A percentile compares a stretch with the other conserved stretches of the same genome.
phyloP scores from a whole-genome alignment of 495 filamentous ascomycete species.

The Hyaloscypha finlandica region DNA sequence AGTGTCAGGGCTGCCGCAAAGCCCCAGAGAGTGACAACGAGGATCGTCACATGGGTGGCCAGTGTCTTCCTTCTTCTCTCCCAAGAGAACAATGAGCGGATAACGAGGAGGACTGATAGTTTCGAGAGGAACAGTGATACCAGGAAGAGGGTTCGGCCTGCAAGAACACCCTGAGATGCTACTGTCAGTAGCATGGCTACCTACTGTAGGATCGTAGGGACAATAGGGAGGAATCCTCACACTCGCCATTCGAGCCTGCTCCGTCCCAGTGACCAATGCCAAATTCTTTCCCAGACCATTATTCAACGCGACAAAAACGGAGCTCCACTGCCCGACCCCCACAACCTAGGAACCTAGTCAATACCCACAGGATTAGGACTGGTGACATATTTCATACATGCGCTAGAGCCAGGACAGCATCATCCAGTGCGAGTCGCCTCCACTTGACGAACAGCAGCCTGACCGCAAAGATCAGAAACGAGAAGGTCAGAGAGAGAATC shows the following conservation, averaged over 20 bases:
- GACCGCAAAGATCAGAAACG: constrained; percentile 14
- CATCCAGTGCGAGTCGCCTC: constrained; percentile 12
- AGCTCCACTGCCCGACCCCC: constrained; percentile 14
- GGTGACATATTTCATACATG: constrained; percentile 12
- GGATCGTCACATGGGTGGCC: constrained; percentile 1
- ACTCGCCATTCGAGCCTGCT: no score
- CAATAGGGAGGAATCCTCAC: not conserved
- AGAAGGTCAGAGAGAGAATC: constrained; percentile 12
- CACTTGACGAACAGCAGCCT: constrained; percentile 17
- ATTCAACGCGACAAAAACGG: constrained; percentile 13
- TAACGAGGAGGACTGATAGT: constrained; percentile 12
- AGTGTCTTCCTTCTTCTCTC: constrained; percentile 15
- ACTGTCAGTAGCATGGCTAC: not conserved
- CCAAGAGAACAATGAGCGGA: constrained; percentile 12
- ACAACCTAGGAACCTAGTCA: constrained; percentile 4
- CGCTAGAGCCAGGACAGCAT: not conserved
- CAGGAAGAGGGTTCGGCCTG: constrained; percentile 12
- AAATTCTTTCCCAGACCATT: constrained; percentile 16
- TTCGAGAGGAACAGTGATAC: constrained; percentile 14
- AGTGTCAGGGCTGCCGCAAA: constrained; percentile 5
- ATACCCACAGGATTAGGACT: not conserved
- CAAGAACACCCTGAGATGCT: constrained; percentile 6
- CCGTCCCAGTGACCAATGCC: not conserved
- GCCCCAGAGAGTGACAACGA: constrained; percentile 8
- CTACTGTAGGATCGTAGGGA: not conserved